Base-by-base conservation (phyloP, 768 basidiomycete genomes). In the Phanerochaete carnosa region DNA sequence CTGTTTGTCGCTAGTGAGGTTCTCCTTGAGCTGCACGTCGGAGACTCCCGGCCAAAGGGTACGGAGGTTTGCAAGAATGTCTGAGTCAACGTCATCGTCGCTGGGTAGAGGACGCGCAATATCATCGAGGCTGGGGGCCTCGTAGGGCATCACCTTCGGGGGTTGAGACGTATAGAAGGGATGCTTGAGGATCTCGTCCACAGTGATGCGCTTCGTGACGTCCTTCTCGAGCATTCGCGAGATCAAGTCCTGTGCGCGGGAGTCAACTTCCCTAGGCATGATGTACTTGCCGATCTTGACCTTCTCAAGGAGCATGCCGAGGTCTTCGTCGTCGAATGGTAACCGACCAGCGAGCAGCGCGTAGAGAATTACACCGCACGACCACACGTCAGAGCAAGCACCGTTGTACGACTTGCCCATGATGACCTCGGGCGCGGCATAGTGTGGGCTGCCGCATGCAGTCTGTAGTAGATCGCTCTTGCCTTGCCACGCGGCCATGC, bases 241-340 rank as follows among this genome's bases (percentile, higher is more conserved):
- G 56, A 98, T 83, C 50, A 98, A 78, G 68, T 96, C 85, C 71
- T 88, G 81, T 28, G 94, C 94, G 4, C 79, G 76, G 12, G 81
- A 74, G 58, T 87, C 84, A 68, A 96, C 83, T 64, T 85, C 83
- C 4, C 73, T 62, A 5, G 93, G 93, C 82, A 94, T 90, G 33
- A 83, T 82, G 65, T 85, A 95, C 50, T 76, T 76, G 22, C 90
- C 94, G 16, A 78, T 65, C 64, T 86, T 86, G 64, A 98, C 90
- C 73, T 91, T 93, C 64, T 88, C 83, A 39, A 96, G 80, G n/a
- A 98, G 78, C 12, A 81, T 75, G 2, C 82, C 80, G 51, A 90
- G 79, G 68, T 95, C 88, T 65, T 95, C 91, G 70, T 95, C 89
- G 70, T 98, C 94, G 68, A 98, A 98, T 0, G 95, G 95, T n/a